Base-by-base conservation (phyloP, 2,329 filamentous ascomycete species). In the Lachnellula cervina region DNA sequence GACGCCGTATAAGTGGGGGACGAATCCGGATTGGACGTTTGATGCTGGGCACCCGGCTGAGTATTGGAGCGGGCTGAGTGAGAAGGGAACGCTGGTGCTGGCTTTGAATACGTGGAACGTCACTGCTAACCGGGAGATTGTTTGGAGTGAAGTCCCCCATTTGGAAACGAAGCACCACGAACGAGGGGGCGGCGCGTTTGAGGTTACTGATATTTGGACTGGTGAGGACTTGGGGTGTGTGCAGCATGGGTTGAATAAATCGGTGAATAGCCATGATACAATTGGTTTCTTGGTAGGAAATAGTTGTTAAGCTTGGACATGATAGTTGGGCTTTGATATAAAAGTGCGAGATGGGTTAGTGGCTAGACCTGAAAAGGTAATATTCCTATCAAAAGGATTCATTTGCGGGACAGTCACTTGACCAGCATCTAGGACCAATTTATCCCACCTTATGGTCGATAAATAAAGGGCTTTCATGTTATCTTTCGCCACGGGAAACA, bases 11-110 rank as follows among this genome's bases (percentile, higher is more conserved):
- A 62, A 62, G 54, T 77, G 75, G 75, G 79, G 78, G 1, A 68
- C 72, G 3, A 80, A 80, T 58, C 68, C 72, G 0, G 74, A 80
- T 60, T 76, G 73, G 63, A 78, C 77, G 0, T 81, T 74, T 65
- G 77, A 82, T 59, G 61, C 66, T 16, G 73, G 71, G 0, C 68
- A 74, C 53, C 78, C 77, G 4, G 77, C 78, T 2, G 74, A 79
- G 66, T 80, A 73, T 66, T 80, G 76, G 76, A 69, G 73, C 1
- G 77, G 78, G 0, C 66, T 65, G 23, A 76, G 72, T 3, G 66
- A 65, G 7, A 62, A 70, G 17, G 77, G 77, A 1, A 73, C 72
- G n/a, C 69, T 79, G 40, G 72, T 79, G 16, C 70, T 80, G 32
- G 67, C 78, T 59, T 63, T 80, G n/a, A 81, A 80, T 63, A 73